A percentile compares a stretch with the other conserved stretches of the same genome.
These are phyloP conservation scores for Butyriboletus appendiculatus DNA, from an alignment of 1,284 basidiomycete genomes.

Conservation along the genomic window DNA sequence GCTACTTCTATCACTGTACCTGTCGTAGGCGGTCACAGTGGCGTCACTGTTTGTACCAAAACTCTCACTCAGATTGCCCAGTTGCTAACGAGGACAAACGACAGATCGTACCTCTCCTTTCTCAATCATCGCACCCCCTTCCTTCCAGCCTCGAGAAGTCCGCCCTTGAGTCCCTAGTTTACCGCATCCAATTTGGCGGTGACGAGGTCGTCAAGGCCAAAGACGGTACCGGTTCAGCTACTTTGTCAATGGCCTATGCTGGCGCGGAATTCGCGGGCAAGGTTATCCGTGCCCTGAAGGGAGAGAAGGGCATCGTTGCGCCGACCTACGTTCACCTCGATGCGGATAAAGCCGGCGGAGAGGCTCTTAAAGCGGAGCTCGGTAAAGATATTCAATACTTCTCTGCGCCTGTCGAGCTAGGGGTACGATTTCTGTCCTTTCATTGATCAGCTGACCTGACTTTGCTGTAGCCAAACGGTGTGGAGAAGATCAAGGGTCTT, in stretches of 20 bases:
- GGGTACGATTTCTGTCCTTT: slow-evolving; percentile 51
- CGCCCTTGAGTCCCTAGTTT: slow-evolving; percentile 57
- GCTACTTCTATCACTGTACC: slow-evolving; percentile 80
- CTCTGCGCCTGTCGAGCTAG: slow-evolving; percentile 82
- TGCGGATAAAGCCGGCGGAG: slow-evolving; percentile 74
- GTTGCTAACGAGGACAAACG: slow-evolving; percentile 10
- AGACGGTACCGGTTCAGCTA: slow-evolving; percentile 85
- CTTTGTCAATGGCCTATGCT: slow-evolving; percentile 90
- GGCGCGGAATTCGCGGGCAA: slow-evolving; percentile 84
- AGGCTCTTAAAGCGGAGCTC: slow-evolving; percentile 62
- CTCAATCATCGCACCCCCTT: slow-evolving; percentile 75
- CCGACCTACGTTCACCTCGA: slow-evolving; percentile 86
- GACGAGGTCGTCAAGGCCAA: slow-evolving; percentile 95
- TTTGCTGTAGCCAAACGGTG: slow-evolving; percentile 64
- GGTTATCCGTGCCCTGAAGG: slow-evolving; percentile 83
- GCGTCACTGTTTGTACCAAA: slow-evolving; percentile 68
- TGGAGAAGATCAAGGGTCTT: slow-evolving; percentile 77
- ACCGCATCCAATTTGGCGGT: slow-evolving; percentile 96
- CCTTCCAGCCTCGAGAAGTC: slow-evolving; percentile 48
- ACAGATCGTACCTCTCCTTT: slow-evolving; percentile 94
- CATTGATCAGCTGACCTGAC: slow-evolving; percentile 2
- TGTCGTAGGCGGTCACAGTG: slow-evolving; percentile 96
- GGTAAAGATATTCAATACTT: slow-evolving; percentile 78
- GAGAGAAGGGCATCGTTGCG: slow-evolving; percentile 84
- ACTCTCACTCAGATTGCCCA: background rate